Conservation (phyloP, 495 filamentous ascomycete genomes). For the Aspergillus ostianus region DNA sequence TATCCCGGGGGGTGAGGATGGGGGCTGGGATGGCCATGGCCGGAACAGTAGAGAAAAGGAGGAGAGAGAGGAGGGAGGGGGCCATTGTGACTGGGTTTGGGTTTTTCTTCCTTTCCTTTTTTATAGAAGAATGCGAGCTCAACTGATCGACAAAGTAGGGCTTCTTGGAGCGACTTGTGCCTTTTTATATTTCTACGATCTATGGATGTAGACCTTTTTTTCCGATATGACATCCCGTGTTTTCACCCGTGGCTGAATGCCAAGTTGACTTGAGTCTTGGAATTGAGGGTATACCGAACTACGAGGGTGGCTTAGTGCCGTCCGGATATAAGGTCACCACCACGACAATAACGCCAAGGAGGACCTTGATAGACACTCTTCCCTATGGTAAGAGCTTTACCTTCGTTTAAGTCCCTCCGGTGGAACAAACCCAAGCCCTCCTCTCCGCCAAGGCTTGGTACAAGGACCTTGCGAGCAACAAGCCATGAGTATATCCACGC, state of each 20-base stretch:
- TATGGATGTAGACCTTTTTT: not conserved
- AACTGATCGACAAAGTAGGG: not conserved
- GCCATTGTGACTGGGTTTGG: not conserved
- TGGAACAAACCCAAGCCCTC: not conserved
- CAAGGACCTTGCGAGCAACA: slow-evolving; percentile 8
- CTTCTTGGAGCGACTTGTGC: not conserved
- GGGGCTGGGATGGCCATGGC: slow-evolving; percentile 13
- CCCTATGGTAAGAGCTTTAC: not conserved
- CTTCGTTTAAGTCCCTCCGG: not conserved
- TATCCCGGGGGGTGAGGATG: not conserved
- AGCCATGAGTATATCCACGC: not conserved
- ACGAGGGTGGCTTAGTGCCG: not conserved
- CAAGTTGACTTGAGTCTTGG: not conserved
- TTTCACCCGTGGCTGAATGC: not conserved
- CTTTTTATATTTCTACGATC: not conserved
- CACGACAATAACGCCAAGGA: not conserved
- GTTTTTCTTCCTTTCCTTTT: not conserved
- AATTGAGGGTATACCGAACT: not conserved
- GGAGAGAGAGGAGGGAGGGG: slow-evolving; percentile 3
- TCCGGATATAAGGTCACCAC: not conserved
- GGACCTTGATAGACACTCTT: not conserved
- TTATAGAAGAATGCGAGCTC: not conserved
- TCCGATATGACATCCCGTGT: not conserved
- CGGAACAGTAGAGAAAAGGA: slow-evolving; percentile 8
- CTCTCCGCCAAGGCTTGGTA: slow-evolving; percentile 5